Conservation (phyloP, 495 filamentous ascomycete genomes). For the Pyronema domesticum region DNA sequence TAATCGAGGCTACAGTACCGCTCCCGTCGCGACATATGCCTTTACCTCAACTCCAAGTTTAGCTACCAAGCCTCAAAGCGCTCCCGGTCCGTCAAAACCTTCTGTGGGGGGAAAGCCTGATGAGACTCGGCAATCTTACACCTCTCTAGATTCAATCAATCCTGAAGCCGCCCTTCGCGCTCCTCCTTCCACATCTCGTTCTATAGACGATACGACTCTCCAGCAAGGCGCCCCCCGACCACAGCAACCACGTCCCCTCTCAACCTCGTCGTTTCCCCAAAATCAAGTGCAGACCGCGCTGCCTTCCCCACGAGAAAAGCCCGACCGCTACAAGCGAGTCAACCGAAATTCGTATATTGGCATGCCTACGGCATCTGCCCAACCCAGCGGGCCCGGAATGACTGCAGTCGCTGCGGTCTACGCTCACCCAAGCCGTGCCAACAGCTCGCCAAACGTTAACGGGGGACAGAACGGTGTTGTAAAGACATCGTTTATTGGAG, state of each 20-base stretch:
- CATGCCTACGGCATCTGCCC: slow-evolving; percentile 22
- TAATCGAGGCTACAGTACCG: slow-evolving; percentile 48
- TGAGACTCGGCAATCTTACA: slow-evolving; percentile 18
- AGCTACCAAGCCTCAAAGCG: slow-evolving; percentile 26
- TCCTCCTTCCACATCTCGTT: slow-evolving; percentile 11
- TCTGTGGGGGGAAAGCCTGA: slow-evolving; percentile 24
- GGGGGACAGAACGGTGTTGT: slow-evolving; percentile 8
- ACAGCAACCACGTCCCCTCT: slow-evolving; percentile 31
- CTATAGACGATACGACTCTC: slow-evolving; percentile 21
- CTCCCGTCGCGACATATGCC: slow-evolving; percentile 66
- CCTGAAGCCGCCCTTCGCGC: slow-evolving; percentile 13
- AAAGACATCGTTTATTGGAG: slow-evolving; percentile 25
- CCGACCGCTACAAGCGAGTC: slow-evolving; percentile 39
- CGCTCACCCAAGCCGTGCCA: slow-evolving; percentile 23
- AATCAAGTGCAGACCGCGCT: slow-evolving; percentile 32
- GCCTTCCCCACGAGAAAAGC: slow-evolving; percentile 37
- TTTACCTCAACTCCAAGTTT: slow-evolving; percentile 61
- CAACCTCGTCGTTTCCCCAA: slow-evolving; percentile 33
- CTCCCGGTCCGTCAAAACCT: slow-evolving; percentile 7
- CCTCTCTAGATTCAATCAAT: slow-evolving; percentile 3
- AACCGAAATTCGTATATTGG: slow-evolving; percentile 8
- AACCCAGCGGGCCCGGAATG: slow-evolving; percentile 30
- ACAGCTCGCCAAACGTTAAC: slow-evolving; percentile 21
- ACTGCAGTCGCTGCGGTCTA: slow-evolving; percentile 29
- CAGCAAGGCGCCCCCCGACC: slow-evolving; percentile 24